These are phyloP conservation scores for Solanum okadae DNA, from an alignment of 257 asterid species.

Conservation along the genomic window DNA sequence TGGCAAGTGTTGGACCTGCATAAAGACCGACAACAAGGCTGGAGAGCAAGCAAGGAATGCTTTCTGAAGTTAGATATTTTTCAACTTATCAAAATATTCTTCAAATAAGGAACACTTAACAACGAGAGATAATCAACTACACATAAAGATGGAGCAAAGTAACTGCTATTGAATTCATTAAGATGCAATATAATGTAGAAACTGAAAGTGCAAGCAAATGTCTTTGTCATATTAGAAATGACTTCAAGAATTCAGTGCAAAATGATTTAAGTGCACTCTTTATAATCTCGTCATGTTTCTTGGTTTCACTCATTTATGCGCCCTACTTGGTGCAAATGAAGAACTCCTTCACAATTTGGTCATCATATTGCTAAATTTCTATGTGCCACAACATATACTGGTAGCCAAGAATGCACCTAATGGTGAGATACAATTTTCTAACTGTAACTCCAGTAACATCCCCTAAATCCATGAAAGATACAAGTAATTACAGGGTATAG, in stretches of 20 bases:
- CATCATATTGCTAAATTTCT: neutral
- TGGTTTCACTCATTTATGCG: neutral
- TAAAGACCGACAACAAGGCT: neutral
- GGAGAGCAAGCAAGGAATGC: neutral
- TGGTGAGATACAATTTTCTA: neutral
- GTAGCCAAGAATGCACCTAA: neutral
- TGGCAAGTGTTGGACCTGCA: neutral
- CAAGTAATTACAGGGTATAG: neutral
- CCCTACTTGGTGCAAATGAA: neutral
- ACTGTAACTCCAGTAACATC: neutral
- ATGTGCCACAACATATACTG: neutral
- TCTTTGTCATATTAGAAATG: neutral
- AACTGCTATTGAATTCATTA: neutral
- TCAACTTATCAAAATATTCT: neutral
- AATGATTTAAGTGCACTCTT: neutral
- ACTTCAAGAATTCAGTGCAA: neutral
- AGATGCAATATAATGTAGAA: neutral
- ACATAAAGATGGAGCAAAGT: neutral
- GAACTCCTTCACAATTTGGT: neutral
- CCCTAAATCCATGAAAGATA: neutral
- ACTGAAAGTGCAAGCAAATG: neutral
- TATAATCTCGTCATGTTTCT: neutral
- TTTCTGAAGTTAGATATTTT: neutral
- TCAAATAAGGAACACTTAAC: neutral
- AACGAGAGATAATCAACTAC: neutral